Conservation (phyloP, 192 early-diverging fungal genomes). For the Physocladia obscura region DNA sequence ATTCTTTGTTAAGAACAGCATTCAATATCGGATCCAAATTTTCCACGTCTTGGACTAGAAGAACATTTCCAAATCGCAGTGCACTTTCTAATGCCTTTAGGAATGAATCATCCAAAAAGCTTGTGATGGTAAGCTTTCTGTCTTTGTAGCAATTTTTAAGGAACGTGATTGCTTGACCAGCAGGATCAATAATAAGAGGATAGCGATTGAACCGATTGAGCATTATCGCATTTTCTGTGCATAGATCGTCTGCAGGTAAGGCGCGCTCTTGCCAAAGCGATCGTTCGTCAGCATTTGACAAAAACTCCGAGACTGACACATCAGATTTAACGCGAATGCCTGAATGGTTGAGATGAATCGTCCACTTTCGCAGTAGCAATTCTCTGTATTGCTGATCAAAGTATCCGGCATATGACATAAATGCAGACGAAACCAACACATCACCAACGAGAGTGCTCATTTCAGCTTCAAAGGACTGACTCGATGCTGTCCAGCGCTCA, state of each 20-base stretch:
- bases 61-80: slow-evolving; percentile 95
- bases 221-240: slow-evolving; percentile 98
- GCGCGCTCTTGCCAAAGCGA: slow-evolving; percentile 83
- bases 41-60: slow-evolving; percentile 97
- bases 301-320: slow-evolving; percentile 82
- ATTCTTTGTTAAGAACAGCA: slow-evolving; percentile 94
- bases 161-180: slow-evolving; percentile 88
- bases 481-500: slow-evolving; percentile 85
- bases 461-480: slow-evolving; percentile 87
- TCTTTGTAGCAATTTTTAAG: slow-evolving; percentile 82
- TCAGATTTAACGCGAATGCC: slow-evolving; percentile 74
- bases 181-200: slow-evolving; percentile 96
- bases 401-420: slow-evolving; percentile 94
- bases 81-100: slow-evolving; percentile 97
- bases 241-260: slow-evolving; percentile 87
- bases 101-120: slow-evolving; percentile 97
- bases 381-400: slow-evolving; percentile 97
- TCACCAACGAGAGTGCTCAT: slow-evolving; percentile 99
- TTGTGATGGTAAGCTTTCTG: slow-evolving; percentile 87
- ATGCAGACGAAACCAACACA: slow-evolving; percentile 87
- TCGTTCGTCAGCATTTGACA: slow-evolving; percentile 85
- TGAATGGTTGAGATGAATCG: slow-evolving; percentile 64
- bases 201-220: slow-evolving; percentile 92
- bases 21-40: slow-evolving; percentile 97
- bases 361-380: slow-evolving; percentile 77